phyloP scores from a whole-genome alignment of 2,329 filamentous ascomycete species.

The Fusarium multiceps region DNA sequence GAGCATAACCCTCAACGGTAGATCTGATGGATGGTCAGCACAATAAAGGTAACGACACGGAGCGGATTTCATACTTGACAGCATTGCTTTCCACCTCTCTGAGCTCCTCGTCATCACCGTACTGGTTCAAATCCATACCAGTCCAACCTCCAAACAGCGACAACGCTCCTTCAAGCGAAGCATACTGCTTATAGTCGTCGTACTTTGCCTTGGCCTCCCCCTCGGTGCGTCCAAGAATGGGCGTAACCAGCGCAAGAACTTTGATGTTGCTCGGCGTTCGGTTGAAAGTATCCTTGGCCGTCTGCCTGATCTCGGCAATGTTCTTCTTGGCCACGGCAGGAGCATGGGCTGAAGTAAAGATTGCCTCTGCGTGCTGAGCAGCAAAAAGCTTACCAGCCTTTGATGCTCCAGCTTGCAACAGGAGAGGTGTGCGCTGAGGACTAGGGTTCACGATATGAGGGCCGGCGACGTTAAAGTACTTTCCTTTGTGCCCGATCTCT shows the following conservation, averaged over 20 bases:
- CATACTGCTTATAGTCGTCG: conserved; percentile 63
- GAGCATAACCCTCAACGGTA: background rate
- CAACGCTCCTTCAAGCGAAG: conserved; percentile 74
- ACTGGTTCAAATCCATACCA: conserved; percentile 65
- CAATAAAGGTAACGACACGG: conserved; percentile 27
- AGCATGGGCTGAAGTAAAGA: conserved; percentile 75
- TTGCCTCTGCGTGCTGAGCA: conserved; percentile 76
- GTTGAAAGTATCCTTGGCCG: conserved; percentile 64
- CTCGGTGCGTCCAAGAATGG: conserved; percentile 72
- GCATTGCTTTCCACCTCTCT: conserved; percentile 71
- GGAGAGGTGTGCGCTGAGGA: conserved; percentile 74
- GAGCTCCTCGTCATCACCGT: conserved; percentile 73
- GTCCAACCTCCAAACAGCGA: conserved; percentile 82
- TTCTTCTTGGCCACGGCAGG: conserved; percentile 70
- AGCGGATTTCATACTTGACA: conserved; percentile 53
- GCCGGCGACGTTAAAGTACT: conserved; percentile 72
- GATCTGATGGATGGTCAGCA: background rate
- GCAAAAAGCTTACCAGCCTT: conserved; percentile 74
- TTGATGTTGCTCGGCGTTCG: conserved; percentile 72
- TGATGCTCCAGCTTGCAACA: conserved; percentile 77
- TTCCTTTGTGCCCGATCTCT: conserved; percentile 73
- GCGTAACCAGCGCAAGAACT: conserved; percentile 73
- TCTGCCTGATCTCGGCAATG: conserved; percentile 70
- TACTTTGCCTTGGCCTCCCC: conserved; percentile 75
- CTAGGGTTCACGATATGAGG: conserved; percentile 74